Evolutionary conservation across 108 stramenopile species (phyloP).

Genomic region (Bacterosira constricta): DNA sequence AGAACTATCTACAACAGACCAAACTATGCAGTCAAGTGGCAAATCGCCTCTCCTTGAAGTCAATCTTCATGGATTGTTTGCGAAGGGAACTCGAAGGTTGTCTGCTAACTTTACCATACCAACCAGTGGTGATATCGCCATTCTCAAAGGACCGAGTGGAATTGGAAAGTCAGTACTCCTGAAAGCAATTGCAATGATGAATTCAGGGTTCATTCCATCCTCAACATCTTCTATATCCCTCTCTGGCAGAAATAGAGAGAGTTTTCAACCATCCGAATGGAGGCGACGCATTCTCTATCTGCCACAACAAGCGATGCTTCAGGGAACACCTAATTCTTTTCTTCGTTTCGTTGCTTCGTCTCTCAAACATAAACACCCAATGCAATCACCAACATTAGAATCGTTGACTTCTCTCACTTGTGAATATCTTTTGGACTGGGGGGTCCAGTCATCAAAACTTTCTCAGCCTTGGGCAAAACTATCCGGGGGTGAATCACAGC

Average conservation of each 20-base stretch:
- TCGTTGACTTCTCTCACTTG: background rate
- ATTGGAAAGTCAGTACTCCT: constrained; percentile 71
- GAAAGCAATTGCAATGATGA: constrained; percentile 54
- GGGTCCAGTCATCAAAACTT: constrained; percentile 3
- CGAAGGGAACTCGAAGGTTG: no score
- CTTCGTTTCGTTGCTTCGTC: background rate
- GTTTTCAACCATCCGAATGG: constrained; percentile 45
- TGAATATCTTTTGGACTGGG: constrained; percentile 11
- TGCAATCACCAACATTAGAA: constrained; percentile 6
- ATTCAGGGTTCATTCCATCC: no score
- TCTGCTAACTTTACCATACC: constrained; percentile 7
- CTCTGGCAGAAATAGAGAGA: constrained; percentile 5
- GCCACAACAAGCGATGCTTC: constrained; percentile 38
- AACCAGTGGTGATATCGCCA: constrained; percentile 15
- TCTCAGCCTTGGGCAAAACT: constrained; percentile 60
- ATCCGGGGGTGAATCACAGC: constrained; percentile 82
- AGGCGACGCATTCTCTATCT: constrained; percentile 60
- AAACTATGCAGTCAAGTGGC: no score
- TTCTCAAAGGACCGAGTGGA: constrained; percentile 56
- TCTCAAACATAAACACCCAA: background rate
- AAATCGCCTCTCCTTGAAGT: no score
- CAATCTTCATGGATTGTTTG: no score
- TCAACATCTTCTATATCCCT: no score
- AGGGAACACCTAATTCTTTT: constrained; percentile 7
- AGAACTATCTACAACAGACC: no score